Base-by-base conservation (phyloP, 1,284 basidiomycete species). In the Meripilus lineatus region DNA sequence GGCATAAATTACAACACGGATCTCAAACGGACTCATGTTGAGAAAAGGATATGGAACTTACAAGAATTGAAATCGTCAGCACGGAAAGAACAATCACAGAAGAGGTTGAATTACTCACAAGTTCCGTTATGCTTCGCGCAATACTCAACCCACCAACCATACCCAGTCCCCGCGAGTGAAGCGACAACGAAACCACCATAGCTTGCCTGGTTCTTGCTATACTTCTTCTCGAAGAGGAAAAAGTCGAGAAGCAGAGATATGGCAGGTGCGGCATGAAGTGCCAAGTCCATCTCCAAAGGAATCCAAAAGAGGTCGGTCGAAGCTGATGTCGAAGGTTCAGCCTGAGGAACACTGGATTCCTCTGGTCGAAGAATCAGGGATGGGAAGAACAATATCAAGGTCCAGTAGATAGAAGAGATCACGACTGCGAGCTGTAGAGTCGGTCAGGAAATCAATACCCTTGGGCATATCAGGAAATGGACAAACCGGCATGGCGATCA, bases 21-120 rank as follows among this genome's bases (percentile, higher is more conserved):
- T 62, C 6, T 63, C 54, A 13, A 79, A 65, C 0, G 75, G 63
- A 56, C 73, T 81, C 22, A 81, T 55, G 0, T 79, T 85, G 47
- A 92, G 68, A 68, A 91, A 91, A 0, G 89, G 89, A 63, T 91
- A 91, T 15, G 89, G 86, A 63, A 89, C 84, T 87, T 48, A 3
- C 20, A 23, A 46, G 21, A 28, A 46, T 23, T 26, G 28, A 13
- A 37, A 26, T 8, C n/a, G 22, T 38, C 37, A 38, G 18, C 17
- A 8, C 8, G 11, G 8, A 17, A 21, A 40, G 21, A 32, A 18
- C 5, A 7, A 32, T 21, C 22, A 49, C 10, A 14, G 25, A 37
- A 35, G 25, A 43, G 14, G 36, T 33, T 25, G 15, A 5, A 10
- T 13, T 1, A 74, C 83, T 65, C 53, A 87, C 84, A 91, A 2